A percentile compares a stretch with the other conserved stretches of the same genome.
Evolutionary conservation across 106 monocot species (phyloP).

Genomic region (Allium cepa): DNA sequence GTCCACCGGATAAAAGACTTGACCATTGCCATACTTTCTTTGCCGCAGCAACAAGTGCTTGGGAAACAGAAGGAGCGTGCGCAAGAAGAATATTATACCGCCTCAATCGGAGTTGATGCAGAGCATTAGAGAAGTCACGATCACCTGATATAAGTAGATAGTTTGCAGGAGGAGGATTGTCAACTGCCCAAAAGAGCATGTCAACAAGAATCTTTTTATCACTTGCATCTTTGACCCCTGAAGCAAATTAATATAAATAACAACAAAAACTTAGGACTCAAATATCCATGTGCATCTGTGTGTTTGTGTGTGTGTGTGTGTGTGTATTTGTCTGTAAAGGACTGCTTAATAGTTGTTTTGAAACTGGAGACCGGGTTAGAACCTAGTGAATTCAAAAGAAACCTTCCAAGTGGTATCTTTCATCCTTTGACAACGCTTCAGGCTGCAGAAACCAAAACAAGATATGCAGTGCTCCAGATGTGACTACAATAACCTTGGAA

Average conservation of each 20-base stretch:
- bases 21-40: constrained; percentile 56
- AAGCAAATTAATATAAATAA: neutral
- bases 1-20: constrained; percentile 35
- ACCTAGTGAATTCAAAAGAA: too few species aligned
- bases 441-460: too few species aligned
- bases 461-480: too few species aligned
- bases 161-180: constrained; percentile 78
- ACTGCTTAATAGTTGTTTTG: too few species aligned
- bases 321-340: too few species aligned
- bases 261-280: too few species aligned
- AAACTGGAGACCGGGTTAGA: too few species aligned
- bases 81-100: constrained; percentile 67
- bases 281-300: too few species aligned
- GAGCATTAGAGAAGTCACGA: constrained; percentile 66
- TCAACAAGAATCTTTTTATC: constrained; percentile 88
- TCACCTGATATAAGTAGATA: constrained; percentile 74
- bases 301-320: too few species aligned
- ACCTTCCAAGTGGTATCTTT: too few species aligned
- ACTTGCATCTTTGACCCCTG: constrained; percentile 83
- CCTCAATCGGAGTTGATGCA: constrained; percentile 58
- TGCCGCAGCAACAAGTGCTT: constrained; percentile 41
- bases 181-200: constrained; percentile 85
- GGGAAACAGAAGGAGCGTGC: constrained; percentile 56
- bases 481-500: too few species aligned
- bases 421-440: too few species aligned